These are phyloP conservation scores for Phytophthora colocasiae DNA, from an alignment of 352 stramenopile genomes.

Conservation along the genomic window DNA sequence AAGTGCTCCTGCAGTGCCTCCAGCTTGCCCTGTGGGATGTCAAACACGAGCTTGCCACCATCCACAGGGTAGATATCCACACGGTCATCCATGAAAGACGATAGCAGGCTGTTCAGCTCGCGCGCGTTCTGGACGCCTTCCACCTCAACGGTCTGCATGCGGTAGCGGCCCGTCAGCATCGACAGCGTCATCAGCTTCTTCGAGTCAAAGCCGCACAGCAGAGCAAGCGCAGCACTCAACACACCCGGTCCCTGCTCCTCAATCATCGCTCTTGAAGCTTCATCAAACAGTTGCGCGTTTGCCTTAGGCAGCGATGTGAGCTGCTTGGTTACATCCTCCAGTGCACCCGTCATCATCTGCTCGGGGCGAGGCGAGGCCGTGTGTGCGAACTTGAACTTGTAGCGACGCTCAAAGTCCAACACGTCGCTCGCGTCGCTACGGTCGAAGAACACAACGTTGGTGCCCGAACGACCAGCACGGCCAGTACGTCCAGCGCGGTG, in stretches of 20 bases:
- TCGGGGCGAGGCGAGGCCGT: conserved; percentile 59
- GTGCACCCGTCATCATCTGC: conserved; percentile 62
- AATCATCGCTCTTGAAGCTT: conserved; percentile 56
- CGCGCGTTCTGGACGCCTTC: conserved; percentile 52
- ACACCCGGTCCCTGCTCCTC: conserved; percentile 61
- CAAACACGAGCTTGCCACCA: conserved; percentile 69
- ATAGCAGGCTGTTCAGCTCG: conserved; percentile 57
- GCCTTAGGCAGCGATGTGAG: conserved; percentile 55
- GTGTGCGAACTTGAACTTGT: conserved; percentile 80
- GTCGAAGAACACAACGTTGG: conserved; percentile 91
- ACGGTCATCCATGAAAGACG: conserved; percentile 50
- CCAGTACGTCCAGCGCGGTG: conserved; percentile 93
- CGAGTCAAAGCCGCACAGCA: conserved; percentile 81
- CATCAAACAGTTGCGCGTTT: conserved; percentile 64
- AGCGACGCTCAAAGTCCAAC: conserved; percentile 77
- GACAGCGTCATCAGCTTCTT: conserved; percentile 71
- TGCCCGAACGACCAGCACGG: conserved; percentile 81
- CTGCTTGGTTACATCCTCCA: conserved; percentile 64
- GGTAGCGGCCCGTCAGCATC: conserved; percentile 76
- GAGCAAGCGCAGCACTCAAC: conserved; percentile 70
- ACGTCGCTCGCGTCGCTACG: conserved; percentile 70
- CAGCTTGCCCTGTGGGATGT: conserved; percentile 61
- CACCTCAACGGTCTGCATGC: conserved; percentile 75
- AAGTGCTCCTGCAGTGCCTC: conserved; percentile 59
- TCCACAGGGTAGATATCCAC: conserved; percentile 67